These are phyloP conservation scores for Vinca major DNA, from an alignment of 305 asterid genomes.

Conservation along the genomic window DNA sequence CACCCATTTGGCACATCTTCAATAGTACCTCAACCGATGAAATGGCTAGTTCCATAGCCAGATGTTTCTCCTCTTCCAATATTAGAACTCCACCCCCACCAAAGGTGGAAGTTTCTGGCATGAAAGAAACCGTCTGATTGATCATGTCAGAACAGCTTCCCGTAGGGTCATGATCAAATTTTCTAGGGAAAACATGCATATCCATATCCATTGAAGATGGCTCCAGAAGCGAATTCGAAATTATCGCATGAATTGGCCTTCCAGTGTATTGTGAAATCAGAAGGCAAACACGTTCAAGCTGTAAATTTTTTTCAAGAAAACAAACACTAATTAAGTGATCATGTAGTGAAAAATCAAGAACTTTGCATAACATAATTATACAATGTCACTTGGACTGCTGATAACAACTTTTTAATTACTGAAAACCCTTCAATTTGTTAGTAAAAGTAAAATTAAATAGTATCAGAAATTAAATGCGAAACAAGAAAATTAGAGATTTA, in stretches of 20 bases:
- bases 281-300: slow-evolving; percentile 66
- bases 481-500: too few relatives aligned
- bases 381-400: too few relatives aligned
- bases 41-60: slow-evolving; percentile 58
- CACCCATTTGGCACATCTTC: slow-evolving; percentile 54
- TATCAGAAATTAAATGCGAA: too few relatives aligned
- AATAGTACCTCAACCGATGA: slow-evolving; percentile 52
- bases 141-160: slow-evolving; percentile 34
- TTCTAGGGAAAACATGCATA: slow-evolving; percentile 42
- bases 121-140: slow-evolving; percentile 30
- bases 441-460: too few relatives aligned
- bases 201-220: slow-evolving; percentile 59
- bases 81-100: slow-evolving; percentile 34
- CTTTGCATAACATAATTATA: not conserved
- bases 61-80: slow-evolving; percentile 59
- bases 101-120: slow-evolving; percentile 46
- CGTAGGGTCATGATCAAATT: slow-evolving; percentile 31
- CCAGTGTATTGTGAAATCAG: slow-evolving; percentile 56
- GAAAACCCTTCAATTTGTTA: too few relatives aligned
- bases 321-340: too few relatives aligned
- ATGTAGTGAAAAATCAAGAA: too few relatives aligned
- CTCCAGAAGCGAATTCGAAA: slow-evolving; percentile 26
- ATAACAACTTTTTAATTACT: too few relatives aligned
- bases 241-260: slow-evolving; percentile 40
- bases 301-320: slow-evolving; percentile 3